A percentile compares a stretch with the other conserved stretches of the same genome.
phyloP scores from a whole-genome alignment of 2,329 filamentous ascomycete genomes.

The Aspergillus thermomutatus region DNA sequence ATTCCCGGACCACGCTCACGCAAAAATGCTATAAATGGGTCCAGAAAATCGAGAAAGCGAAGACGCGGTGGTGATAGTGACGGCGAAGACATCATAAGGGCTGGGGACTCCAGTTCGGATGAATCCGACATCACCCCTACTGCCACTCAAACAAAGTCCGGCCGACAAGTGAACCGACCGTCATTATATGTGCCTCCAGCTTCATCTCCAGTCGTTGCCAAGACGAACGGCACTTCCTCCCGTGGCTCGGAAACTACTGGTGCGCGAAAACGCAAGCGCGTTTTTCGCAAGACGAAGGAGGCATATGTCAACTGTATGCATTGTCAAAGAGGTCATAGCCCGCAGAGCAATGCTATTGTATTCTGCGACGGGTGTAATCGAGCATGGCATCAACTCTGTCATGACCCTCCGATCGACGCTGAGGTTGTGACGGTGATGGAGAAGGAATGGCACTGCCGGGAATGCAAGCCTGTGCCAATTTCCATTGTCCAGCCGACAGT shows the following conservation, averaged over 20 bases:
- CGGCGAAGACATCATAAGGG: conserved; percentile 31
- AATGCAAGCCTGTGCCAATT: conserved; percentile 55
- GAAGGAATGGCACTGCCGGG: conserved; percentile 68
- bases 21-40: conserved; percentile 11
- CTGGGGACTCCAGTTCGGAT: conserved; percentile 37
- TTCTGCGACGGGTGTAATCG: conserved; percentile 80
- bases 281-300: conserved; percentile 42
- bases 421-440: conserved; percentile 64
- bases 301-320: conserved; percentile 60
- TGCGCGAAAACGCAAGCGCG: conserved; percentile 57
- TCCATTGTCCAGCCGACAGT: conserved; percentile 39
- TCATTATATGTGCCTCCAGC: conserved; percentile 58
- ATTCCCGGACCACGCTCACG: conserved; percentile 13
- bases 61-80: conserved; percentile 26
- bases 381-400: conserved; percentile 78
- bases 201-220: conserved; percentile 22
- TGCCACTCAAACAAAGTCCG: conserved; percentile 70
- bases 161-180: conserved; percentile 64
- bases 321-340: conserved; percentile 70
- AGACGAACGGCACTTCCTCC: conserved; percentile 11
- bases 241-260: conserved; percentile 12
- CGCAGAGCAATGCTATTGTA: conserved; percentile 73
- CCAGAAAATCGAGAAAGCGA: conserved; percentile 20
- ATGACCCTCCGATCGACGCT: conserved; percentile 70
- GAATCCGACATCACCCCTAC: conserved; percentile 50